phyloP scores from a whole-genome alignment of 2,329 filamentous ascomycete genomes.

The Neopestalotiopsis clavispora region DNA sequence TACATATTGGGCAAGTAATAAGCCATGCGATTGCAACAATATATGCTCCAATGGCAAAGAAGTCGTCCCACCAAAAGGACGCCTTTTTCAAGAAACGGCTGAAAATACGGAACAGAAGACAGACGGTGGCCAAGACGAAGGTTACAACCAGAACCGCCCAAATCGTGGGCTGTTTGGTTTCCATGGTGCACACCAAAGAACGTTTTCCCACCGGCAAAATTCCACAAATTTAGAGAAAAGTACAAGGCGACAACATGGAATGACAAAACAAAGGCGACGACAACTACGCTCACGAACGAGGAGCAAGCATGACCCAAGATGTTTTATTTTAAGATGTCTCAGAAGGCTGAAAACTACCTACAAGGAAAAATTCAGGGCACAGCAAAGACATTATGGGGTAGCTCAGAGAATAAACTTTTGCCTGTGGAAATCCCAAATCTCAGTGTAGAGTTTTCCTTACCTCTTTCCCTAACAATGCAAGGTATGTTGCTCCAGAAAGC shows the following conservation, averaged over 20 bases:
- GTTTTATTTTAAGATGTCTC: no score
- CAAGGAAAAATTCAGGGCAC: background rate
- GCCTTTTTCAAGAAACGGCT: conserved; percentile 6
- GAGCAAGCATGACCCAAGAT: background rate
- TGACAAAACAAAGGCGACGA: background rate
- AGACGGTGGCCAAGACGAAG: background rate
- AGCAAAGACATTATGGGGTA: background rate
- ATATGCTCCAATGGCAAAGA: background rate
- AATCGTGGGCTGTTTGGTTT: background rate
- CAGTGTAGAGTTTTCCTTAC: background rate
- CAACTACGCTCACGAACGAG: background rate
- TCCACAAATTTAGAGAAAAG: background rate
- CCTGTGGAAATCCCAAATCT: background rate
- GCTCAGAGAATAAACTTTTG: background rate
- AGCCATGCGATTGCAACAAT: background rate
- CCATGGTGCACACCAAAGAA: background rate
- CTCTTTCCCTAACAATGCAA: no score
- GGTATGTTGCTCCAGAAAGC: background rate
- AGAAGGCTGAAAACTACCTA: background rate
- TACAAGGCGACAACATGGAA: background rate
- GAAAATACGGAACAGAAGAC: background rate
- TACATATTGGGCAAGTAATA: conserved; percentile 4
- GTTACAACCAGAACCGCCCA: background rate
- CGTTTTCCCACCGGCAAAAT: background rate
- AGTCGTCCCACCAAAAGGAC: conserved; percentile 12